Evolutionary conservation across 176 grass and related monocot genomes (phyloP).

Genomic region (Avena insularis): DNA sequence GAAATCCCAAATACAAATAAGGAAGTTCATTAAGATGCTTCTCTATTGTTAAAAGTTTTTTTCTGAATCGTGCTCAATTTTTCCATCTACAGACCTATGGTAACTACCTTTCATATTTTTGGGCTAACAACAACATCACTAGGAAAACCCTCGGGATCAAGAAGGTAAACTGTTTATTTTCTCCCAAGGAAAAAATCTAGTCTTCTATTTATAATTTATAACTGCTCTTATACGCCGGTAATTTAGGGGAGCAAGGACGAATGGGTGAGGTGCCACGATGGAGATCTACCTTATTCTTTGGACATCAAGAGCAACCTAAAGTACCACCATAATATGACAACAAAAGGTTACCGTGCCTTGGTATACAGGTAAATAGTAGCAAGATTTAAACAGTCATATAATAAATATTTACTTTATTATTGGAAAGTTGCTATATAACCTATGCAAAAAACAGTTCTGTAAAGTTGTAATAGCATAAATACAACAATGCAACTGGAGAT

Average conservation of each 20-base stretch:
- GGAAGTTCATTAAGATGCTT: background rate
- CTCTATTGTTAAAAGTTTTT: background rate
- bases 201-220: background rate
- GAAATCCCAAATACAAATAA: background rate
- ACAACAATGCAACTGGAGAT: background rate
- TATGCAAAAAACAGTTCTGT: background rate
- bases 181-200: background rate
- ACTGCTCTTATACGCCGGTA: background rate
- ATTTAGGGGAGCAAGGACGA: conserved; percentile 52
- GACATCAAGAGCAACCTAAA: conserved; percentile 40
- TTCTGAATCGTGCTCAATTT: background rate
- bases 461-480: background rate
- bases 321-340: conserved; percentile 53
- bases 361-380: conserved; percentile 44
- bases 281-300: conserved; percentile 3
- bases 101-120: conserved; percentile 18
- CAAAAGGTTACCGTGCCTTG: conserved; percentile 47
- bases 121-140: conserved; percentile 1
- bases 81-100: conserved; percentile 42
- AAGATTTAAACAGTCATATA: background rate
- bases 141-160: conserved; percentile 26
- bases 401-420: background rate
- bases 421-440: background rate
- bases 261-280: conserved; percentile 48
- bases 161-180: background rate